Base-by-base conservation (phyloP, 1,139 yeast species). In the Scheffersomyces segobiensis region DNA sequence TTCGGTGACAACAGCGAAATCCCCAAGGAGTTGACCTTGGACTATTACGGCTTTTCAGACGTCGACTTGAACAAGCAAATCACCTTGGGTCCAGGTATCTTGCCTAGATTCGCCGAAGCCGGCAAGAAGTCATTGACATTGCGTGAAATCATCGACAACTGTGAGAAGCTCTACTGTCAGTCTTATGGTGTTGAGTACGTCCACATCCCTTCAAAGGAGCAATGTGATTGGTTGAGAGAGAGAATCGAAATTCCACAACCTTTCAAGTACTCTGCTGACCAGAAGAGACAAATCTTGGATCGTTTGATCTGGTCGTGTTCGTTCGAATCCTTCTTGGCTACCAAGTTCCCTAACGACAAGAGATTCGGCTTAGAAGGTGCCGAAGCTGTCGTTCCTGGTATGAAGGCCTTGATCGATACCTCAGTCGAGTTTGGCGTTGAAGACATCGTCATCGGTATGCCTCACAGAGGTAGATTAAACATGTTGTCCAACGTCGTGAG, bases 301-400 rank as follows among this genome's bases (percentile, higher is more conserved):
- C 89, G 99, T 75, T 81, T 95, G 72, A 92, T 95, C 76, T 96
- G 99, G 99, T 86, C 98, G 54, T 88, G 97, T 62, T 88, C 93
- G 56, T 95, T 95, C 70, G 99, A 95, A 82, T 79, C 89, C 58
- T 95, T 96, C 85, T 81, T 95, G 71, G 86, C 97, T 55, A 87
- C 97, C 60, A 95, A 95, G 79, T 96, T 93, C 84, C 99, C 99
- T 65, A 95, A 93, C 78, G 99, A 95, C 75, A 95, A 95, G 83
- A 89, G 99, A 80, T 95, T 95, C 73, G 99, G 99, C 77, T 84
- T 95, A 63, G 99, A 95, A 82, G 99, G 99, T 81, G 96, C 96
- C 64, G 99, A 95, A 80, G 83, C 97, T 53, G 90, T 91, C 69
- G 92, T 95, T 56, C 98, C 99, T 53, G 99, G 98, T 81, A 89